These are phyloP conservation scores for Erodium trifolium DNA, from an alignment of 441 rosid genomes.

Conservation along the genomic window DNA sequence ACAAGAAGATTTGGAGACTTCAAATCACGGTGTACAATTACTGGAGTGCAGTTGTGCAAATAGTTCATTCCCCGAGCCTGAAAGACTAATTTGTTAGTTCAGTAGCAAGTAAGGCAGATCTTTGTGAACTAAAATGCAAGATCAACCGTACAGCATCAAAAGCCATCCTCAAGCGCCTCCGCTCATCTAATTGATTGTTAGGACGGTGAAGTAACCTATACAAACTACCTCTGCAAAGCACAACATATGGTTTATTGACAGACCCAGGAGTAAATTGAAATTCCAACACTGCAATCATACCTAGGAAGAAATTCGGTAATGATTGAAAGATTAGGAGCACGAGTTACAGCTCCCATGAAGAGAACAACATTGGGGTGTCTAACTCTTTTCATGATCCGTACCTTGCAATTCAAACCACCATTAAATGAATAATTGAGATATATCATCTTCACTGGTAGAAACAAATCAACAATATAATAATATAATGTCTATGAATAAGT, in stretches of 20 bases:
- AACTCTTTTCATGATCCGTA: slow-evolving; percentile 51
- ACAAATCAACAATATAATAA: neutral
- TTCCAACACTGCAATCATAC: slow-evolving; percentile 21
- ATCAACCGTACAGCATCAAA: slow-evolving; percentile 65
- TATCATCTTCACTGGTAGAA: neutral
- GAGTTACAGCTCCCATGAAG: slow-evolving; percentile 78
- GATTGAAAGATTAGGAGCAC: slow-evolving; percentile 68
- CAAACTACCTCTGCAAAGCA: slow-evolving; percentile 90
- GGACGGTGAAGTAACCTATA: slow-evolving; percentile 86
- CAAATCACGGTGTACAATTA: slow-evolving; percentile 84
- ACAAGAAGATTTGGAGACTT: slow-evolving; percentile 96
- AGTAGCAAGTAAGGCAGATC: too few species aligned
- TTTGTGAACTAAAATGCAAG: slow-evolving; percentile 10
- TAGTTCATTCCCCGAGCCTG: slow-evolving; percentile 99
- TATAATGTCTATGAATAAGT: neutral
- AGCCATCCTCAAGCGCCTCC: slow-evolving; percentile 92
- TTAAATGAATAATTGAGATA: neutral
- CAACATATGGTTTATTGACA: neutral
- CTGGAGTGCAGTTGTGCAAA: slow-evolving; percentile 79
- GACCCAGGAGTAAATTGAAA: slow-evolving; percentile 32
- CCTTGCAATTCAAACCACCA: slow-evolving; percentile 27
- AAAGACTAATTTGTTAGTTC: slow-evolving; percentile 17
- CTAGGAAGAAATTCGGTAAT: slow-evolving; percentile 72
- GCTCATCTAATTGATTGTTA: slow-evolving; percentile 83
- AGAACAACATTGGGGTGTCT: slow-evolving; percentile 80